Evolutionary conservation across 345 rosid species (phyloP), one percentile per base, ranked within the genome.

Genomic region (Carallia brachiata): DNA sequence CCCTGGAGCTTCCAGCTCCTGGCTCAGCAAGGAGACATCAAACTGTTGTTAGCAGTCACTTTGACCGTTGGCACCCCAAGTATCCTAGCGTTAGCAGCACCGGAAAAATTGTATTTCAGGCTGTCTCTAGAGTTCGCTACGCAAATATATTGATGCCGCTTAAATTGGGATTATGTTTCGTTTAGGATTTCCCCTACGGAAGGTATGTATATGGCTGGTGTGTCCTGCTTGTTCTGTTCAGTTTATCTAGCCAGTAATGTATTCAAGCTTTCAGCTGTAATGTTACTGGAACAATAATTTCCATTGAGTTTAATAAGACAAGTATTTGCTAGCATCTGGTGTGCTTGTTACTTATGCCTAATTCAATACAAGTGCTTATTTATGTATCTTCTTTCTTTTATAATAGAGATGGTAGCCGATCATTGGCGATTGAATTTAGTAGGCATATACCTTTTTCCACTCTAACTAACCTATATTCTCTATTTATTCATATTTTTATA

Each of bases 121-220:
- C 66, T 52, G 15, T 6, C 3, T 15, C n/a, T 8, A 48, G 63
- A 54, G 18, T 34, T 34, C 77, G 19, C n/a, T 44, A 40, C 52
- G 52, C 52, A 40, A 62, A 53, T 8, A 36, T 61, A 18, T 61
- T 56, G 3, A 30, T 63, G 60, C 6, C 27, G 5, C 54, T 68
- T 4, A 76, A 68, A 18, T 63, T 67, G 28, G 52, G 63, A 7
- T 36, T 62, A 47, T 62, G 79, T 27, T 68, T 81, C 47, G 3
- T 75, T 52, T 74, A 58, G 63, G 13, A 5, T 19, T n/a, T 55
- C 59, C 19, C 28, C 31, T 1, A 37, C 44, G 0, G 9, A 23
- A 18, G 27, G 27, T 23, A 23, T 23, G 23, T 23, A 23, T 23
- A 53, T 0, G n/a, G 27, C 23, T 6, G 2, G 23, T 23, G 57